phyloP scores from a whole-genome alignment of 164 flowering plant species.

The Magnolia sinica region DNA sequence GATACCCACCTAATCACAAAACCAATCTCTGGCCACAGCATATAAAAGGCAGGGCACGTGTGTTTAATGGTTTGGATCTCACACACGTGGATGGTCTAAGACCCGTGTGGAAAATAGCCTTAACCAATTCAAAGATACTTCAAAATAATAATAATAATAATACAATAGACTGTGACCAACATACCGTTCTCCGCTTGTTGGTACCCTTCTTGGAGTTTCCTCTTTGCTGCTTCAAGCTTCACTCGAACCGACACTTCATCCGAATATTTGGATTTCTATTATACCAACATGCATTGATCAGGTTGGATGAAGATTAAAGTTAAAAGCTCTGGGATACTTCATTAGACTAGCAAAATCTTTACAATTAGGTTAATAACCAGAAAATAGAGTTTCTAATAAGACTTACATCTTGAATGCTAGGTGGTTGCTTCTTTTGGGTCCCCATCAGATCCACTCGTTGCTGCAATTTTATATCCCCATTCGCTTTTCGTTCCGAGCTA shows the following conservation, averaged over 20 bases:
- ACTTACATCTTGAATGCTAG: conserved; percentile 44
- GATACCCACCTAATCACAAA: background rate
- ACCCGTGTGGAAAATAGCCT: background rate
- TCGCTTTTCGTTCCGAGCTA: conserved; percentile 21
- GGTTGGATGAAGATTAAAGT: background rate
- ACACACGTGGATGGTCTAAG: too few relatives aligned
- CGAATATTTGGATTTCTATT: conserved; percentile 39
- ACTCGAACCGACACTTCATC: conserved; percentile 40
- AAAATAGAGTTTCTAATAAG: background rate
- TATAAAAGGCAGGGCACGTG: too few relatives aligned
- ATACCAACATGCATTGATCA: conserved; percentile 1
- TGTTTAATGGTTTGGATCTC: too few relatives aligned
- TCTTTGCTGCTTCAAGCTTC: conserved; percentile 64
- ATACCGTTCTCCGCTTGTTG: conserved; percentile 82
- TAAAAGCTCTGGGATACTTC: too few relatives aligned
- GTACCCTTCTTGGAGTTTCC: conserved; percentile 73
- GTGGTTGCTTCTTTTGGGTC: conserved; percentile 34
- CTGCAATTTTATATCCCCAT: conserved; percentile 27
- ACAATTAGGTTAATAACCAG: background rate
- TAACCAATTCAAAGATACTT: background rate
- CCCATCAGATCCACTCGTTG: conserved; percentile 30
- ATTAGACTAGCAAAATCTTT: too few relatives aligned
- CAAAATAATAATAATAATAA: background rate
- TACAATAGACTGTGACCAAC: too few relatives aligned
- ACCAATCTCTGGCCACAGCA: background rate